phyloP scores from a whole-genome alignment of 352 stramenopile genomes.

The Globisporangium perplexum region DNA sequence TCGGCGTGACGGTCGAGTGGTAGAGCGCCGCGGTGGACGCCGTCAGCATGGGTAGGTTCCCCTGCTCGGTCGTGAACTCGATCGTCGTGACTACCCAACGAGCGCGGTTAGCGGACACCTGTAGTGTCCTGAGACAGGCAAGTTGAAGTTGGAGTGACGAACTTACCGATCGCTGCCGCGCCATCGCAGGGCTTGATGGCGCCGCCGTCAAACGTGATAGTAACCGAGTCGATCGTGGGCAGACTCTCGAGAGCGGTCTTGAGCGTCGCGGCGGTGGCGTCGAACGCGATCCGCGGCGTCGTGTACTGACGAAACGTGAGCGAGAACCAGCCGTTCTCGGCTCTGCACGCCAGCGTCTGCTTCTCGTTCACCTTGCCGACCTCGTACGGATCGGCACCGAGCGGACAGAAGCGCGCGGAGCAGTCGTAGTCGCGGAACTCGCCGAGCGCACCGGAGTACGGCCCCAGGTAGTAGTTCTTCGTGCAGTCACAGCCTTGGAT shows the following conservation, averaged over 20 bases:
- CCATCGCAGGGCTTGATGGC: conserved; percentile 29
- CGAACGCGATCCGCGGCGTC: conserved; percentile 44
- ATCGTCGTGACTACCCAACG: conserved; percentile 35
- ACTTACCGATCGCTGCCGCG: conserved; percentile 32
- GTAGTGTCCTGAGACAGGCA: background rate
- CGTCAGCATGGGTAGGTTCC: conserved; percentile 44
- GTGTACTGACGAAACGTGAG: conserved; percentile 68
- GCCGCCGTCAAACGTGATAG: conserved; percentile 39
- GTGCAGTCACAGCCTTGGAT: conserved; percentile 80
- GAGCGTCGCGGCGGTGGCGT: conserved; percentile 31
- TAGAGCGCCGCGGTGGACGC: conserved; percentile 32
- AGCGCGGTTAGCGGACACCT: background rate
- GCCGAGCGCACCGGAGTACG: conserved; percentile 47
- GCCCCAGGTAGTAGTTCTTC: conserved; percentile 59
- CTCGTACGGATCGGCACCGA: conserved; percentile 82
- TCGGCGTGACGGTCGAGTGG: conserved; percentile 19
- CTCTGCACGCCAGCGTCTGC: conserved; percentile 51
- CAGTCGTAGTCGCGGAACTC: conserved; percentile 68
- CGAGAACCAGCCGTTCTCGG: conserved; percentile 48
- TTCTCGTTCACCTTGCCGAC: conserved; percentile 63
- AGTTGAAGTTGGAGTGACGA: background rate
- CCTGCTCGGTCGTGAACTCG: conserved; percentile 67
- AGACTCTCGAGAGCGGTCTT: conserved; percentile 52
- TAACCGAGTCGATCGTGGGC: conserved; percentile 40
- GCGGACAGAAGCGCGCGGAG: conserved; percentile 76